Evolutionary conservation across 2,329 filamentous ascomycete genomes (phyloP).

Genomic region (Fusarium torulosum): DNA sequence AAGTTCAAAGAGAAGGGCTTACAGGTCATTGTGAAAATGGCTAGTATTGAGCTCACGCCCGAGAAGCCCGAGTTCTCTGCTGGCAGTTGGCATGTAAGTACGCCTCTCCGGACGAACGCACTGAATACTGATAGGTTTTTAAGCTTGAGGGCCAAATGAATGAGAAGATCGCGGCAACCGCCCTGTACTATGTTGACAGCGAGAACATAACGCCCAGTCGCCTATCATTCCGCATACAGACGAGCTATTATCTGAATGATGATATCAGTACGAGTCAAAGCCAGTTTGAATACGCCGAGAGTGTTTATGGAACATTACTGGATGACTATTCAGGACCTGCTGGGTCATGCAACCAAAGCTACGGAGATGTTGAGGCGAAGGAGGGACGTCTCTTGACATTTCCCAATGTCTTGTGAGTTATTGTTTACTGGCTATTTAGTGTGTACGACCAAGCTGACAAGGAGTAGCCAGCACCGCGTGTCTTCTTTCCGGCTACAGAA

Average conservation of each 20-base stretch:
- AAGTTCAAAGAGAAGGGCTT: too few species aligned
- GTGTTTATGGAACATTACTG: not conserved
- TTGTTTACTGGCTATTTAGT: fast-evolving
- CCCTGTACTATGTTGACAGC: not conserved
- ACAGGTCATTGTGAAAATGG: too few species aligned
- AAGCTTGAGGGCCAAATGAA: too few species aligned
- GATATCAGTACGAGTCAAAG: not conserved
- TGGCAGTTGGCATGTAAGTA: too few species aligned
- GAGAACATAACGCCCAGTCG: slow-evolving; percentile 6
- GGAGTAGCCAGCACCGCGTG: not conserved
- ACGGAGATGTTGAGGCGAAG: slow-evolving; percentile 5
- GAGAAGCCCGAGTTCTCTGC: too few species aligned
- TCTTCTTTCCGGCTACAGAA: not conserved
- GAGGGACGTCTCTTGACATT: slow-evolving; percentile 5
- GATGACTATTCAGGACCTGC: not conserved
- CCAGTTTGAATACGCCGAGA: not conserved
- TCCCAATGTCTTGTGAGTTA: slow-evolving; percentile 2
- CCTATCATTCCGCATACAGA: not conserved
- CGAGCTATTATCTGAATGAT: not conserved
- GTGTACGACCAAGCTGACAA: fast-evolving
- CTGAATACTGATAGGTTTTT: too few species aligned
- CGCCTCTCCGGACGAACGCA: too few species aligned
- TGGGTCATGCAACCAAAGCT: not conserved
- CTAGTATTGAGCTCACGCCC: too few species aligned
- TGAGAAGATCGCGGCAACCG: too few species aligned